These are phyloP conservation scores for Aspergillus sp. DNA, from an alignment of 2,329 filamentous ascomycete species.

Conservation along the genomic window DNA sequence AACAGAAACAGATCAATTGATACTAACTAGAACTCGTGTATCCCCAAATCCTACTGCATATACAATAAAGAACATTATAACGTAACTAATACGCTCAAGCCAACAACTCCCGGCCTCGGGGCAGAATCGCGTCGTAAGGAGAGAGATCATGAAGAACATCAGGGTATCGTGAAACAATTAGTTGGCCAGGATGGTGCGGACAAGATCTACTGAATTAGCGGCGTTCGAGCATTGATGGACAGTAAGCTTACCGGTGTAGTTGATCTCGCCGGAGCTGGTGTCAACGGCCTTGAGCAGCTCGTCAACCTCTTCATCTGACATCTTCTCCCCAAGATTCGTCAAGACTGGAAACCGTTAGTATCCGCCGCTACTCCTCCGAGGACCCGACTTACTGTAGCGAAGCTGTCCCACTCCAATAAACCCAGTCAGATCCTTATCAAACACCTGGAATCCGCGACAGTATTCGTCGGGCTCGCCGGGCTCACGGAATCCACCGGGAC, in stretches of 20 bases:
- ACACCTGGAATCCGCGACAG: slow-evolving; percentile 97
- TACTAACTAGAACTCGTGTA: neutral
- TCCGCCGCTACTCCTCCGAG: neutral
- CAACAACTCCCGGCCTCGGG: slow-evolving; percentile 4
- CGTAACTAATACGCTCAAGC: slow-evolving; percentile 1
- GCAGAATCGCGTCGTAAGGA: slow-evolving; percentile 2
- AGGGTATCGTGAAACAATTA: slow-evolving; percentile 46
- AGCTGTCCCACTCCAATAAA: slow-evolving; percentile 97
- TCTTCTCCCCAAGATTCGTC: slow-evolving; percentile 98
- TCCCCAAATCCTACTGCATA: neutral
- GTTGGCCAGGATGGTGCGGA: slow-evolving; percentile 84
- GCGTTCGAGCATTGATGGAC: neutral
- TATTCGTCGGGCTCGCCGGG: slow-evolving; percentile 98
- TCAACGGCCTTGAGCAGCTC: slow-evolving; percentile 98
- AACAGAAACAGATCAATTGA: neutral
- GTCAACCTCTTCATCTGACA: slow-evolving; percentile 98
- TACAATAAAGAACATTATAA: slow-evolving; percentile 1
- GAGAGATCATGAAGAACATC: slow-evolving; percentile 21
- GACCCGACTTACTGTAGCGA: slow-evolving; percentile 66
- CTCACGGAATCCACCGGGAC: slow-evolving; percentile 96
- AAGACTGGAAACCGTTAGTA: slow-evolving; percentile 57
- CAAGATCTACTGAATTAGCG: slow-evolving; percentile 60
- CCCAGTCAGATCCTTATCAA: slow-evolving; percentile 98
- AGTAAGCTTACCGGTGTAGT: slow-evolving; percentile 76
- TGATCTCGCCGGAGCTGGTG: slow-evolving; percentile 92